These are phyloP conservation scores for Pseudognaphalium luteoalbum DNA, from an alignment of 129 eudicot genomes.

Conservation along the genomic window DNA sequence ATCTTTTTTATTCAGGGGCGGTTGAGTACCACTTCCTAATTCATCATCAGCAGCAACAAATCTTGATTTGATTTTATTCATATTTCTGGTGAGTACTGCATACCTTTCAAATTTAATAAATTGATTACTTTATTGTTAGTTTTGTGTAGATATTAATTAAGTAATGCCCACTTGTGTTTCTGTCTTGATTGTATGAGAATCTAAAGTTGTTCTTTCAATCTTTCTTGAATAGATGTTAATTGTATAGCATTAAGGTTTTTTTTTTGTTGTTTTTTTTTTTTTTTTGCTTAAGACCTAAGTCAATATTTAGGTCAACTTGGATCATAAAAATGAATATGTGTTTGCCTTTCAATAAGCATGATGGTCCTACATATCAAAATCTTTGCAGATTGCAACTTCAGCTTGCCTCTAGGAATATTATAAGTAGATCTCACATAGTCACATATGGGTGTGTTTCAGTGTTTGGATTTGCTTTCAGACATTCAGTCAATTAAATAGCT, in stretches of 20 bases:
- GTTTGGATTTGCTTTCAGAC: slow-evolving; percentile 1
- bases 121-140: neutral
- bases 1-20: neutral
- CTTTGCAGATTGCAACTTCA: slow-evolving; percentile 16
- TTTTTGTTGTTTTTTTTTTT: neutral
- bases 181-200: slow-evolving; percentile 13
- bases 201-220: neutral
- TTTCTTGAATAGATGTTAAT: neutral
- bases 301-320: neutral
- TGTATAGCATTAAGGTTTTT: no score
- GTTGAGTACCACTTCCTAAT: neutral
- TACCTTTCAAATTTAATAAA: neutral
- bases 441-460: neutral
- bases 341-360: slow-evolving; percentile 10
- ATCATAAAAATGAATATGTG: slow-evolving; percentile 15
- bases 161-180: neutral
- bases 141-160: neutral
- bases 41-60: slow-evolving; percentile 7
- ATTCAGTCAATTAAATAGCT: neutral
- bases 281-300: slow-evolving; percentile 16
- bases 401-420: neutral
- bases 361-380: slow-evolving; percentile 26
- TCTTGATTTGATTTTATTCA: slow-evolving; percentile 9
- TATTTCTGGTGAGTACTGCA: slow-evolving; percentile 19
- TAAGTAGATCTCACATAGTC: neutral